phyloP scores from a whole-genome alignment of 2,329 filamentous ascomycete species.

The Calonectria hawksworthii region DNA sequence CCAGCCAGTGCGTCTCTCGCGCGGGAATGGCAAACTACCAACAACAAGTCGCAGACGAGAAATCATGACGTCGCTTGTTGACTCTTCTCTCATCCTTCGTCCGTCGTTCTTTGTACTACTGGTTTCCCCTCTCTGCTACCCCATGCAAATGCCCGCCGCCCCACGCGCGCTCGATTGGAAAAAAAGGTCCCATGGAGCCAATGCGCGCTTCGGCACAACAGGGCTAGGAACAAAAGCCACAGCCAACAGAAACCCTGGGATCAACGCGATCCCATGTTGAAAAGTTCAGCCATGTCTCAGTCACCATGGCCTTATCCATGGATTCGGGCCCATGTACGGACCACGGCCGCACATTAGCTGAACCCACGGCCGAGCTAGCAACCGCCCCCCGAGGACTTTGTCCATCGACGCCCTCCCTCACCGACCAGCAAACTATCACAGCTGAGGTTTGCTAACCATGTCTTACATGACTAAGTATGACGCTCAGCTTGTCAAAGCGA shows the following conservation, averaged over 20 bases:
- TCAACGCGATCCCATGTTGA: conserved; percentile 19
- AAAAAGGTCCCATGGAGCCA: conserved; percentile 13
- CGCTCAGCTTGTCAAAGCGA: conserved; percentile 6
- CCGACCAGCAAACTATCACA: conserved; percentile 10
- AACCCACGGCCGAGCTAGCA: conserved; percentile 13
- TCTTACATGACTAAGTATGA: conserved; percentile 12
- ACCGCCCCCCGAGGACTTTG: conserved; percentile 2
- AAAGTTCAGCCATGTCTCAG: conserved; percentile 19
- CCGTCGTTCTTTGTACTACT: conserved; percentile 18
- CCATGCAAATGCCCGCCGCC: conserved; percentile 28
- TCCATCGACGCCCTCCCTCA: conserved; percentile 10
- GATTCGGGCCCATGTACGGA: conserved; percentile 29
- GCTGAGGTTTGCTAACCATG: not conserved
- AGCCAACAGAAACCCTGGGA: conserved; percentile 13
- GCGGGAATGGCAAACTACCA: conserved; percentile 7
- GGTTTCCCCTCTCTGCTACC: conserved; percentile 24
- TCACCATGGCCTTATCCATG: conserved; percentile 25
- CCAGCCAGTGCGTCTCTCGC: conserved; percentile 25
- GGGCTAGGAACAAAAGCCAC: conserved; percentile 18
- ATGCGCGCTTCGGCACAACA: conserved; percentile 18
- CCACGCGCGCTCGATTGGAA: conserved; percentile 15
- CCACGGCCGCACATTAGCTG: conserved; percentile 7
- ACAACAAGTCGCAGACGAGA: not conserved
- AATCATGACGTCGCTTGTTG: conserved; percentile 32
- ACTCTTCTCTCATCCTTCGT: conserved; percentile 28